These are phyloP conservation scores for Eucalyptus marginata DNA, from an alignment of 345 rosid genomes.

Conservation along the genomic window DNA sequence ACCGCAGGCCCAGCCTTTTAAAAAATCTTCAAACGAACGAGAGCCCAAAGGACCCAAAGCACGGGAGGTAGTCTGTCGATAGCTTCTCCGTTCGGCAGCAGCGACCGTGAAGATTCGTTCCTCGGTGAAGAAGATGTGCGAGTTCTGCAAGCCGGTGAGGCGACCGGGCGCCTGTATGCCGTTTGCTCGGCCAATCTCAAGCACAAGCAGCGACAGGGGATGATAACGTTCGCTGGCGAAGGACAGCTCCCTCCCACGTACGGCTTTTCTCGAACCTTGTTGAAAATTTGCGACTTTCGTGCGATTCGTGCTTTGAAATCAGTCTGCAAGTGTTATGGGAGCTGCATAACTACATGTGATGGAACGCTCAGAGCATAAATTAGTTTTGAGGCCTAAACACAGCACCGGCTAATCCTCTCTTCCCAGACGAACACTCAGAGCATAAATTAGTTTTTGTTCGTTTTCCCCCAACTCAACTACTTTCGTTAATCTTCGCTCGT, in stretches of 20 bases:
- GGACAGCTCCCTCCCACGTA: slow-evolving; percentile 24
- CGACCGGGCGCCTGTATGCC: slow-evolving; percentile 71
- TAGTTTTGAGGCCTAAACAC: too few relatives aligned
- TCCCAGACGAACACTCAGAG: too few relatives aligned
- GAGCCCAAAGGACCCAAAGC: too few relatives aligned
- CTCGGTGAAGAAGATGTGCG: slow-evolving; percentile 97
- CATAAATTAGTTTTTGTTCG: too few relatives aligned
- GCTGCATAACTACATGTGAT: not conserved
- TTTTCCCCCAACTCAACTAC: too few relatives aligned
- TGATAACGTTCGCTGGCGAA: slow-evolving; percentile 35
- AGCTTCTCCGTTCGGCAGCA: not conserved
- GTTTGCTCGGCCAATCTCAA: slow-evolving; percentile 68
- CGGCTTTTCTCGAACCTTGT: not conserved
- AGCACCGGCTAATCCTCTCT: too few relatives aligned
- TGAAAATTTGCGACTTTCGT: not conserved
- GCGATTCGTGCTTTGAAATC: not conserved
- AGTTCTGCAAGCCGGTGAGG: slow-evolving; percentile 75
- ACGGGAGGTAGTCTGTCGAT: too few relatives aligned
- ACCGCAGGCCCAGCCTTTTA: too few relatives aligned
- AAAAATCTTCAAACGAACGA: too few relatives aligned
- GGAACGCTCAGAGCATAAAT: too few relatives aligned
- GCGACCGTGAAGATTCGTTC: slow-evolving; percentile 82
- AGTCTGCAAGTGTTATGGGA: not conserved
- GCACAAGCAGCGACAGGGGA: slow-evolving; percentile 92
- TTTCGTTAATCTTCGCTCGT: too few relatives aligned